These are phyloP conservation scores for Gynandropsis gynandra DNA, from an alignment of 345 rosid species.

Conservation along the genomic window DNA sequence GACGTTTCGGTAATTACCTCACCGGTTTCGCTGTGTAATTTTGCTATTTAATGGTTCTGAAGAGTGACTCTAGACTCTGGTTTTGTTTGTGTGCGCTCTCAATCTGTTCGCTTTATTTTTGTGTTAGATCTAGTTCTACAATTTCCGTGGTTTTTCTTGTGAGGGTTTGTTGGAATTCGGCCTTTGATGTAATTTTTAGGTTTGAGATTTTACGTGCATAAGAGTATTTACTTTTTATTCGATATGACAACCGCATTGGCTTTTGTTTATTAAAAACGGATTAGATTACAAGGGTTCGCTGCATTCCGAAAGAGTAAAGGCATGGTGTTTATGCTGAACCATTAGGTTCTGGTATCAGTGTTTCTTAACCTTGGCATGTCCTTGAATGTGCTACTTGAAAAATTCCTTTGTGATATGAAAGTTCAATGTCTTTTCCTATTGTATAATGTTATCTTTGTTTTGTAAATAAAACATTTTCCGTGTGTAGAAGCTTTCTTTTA, in stretches of 20 bases:
- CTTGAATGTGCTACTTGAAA: too few relatives aligned
- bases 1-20: constrained; percentile 45
- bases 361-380: too few relatives aligned
- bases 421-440: too few relatives aligned
- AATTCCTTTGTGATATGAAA: too few relatives aligned
- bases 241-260: not conserved
- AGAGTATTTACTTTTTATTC: not conserved
- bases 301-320: too few relatives aligned
- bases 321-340: too few relatives aligned
- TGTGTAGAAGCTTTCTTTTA: too few relatives aligned
- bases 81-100: too few relatives aligned
- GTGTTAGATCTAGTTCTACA: not conserved
- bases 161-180: constrained; percentile 4
- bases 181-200: not conserved
- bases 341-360: too few relatives aligned
- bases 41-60: not conserved
- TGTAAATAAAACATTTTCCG: too few relatives aligned
- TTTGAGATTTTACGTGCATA: not conserved
- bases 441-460: too few relatives aligned
- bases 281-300: not conserved
- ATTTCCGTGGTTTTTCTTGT: not conserved
- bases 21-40: not conserved
- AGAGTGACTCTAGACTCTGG: not conserved
- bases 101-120: not conserved
- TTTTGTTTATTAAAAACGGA: not conserved